phyloP scores from a whole-genome alignment of 306 rosid genomes.

The Gillenia trifoliata region DNA sequence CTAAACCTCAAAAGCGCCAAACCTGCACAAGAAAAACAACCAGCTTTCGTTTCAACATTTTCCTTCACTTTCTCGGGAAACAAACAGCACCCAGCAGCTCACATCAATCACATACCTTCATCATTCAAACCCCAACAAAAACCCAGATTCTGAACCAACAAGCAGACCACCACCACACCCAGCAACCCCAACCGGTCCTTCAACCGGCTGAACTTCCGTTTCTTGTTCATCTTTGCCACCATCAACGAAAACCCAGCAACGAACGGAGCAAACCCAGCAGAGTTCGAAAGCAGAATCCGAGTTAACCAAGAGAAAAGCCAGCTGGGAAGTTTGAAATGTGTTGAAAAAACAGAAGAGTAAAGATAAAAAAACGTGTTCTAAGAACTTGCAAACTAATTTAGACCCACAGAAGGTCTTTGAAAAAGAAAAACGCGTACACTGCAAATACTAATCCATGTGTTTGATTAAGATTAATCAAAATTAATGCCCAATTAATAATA shows the following conservation, averaged over 20 bases:
- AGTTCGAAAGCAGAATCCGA: background rate
- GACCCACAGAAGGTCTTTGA: constrained; percentile 24
- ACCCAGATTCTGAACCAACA: constrained; percentile 45
- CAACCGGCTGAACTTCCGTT: constrained; percentile 39
- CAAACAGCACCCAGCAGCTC: constrained; percentile 5
- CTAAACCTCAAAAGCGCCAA: constrained; percentile 71
- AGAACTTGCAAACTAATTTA: constrained; percentile 14
- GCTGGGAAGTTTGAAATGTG: constrained; percentile 1
- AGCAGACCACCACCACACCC: constrained; percentile 25
- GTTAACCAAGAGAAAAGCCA: constrained; percentile 2
- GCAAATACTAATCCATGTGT: background rate
- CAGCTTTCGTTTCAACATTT: constrained; percentile 3
- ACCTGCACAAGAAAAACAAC: constrained; percentile 46
- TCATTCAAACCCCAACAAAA: constrained; percentile 67
- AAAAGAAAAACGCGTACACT: constrained; percentile 47
- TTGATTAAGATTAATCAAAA: no score
- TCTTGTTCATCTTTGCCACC: constrained; percentile 29
- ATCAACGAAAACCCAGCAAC: constrained; percentile 2
- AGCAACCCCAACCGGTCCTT: constrained; percentile 22
- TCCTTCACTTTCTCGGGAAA: constrained; percentile 9
- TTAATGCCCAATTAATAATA: no score
- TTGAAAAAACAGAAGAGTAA: background rate
- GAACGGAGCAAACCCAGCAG: constrained; percentile 23
- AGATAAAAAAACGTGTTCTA: constrained; percentile 29
- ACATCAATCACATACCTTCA: constrained; percentile 50